phyloP scores from a whole-genome alignment of 257 asterid species.

The Primulina huaijiensis region DNA sequence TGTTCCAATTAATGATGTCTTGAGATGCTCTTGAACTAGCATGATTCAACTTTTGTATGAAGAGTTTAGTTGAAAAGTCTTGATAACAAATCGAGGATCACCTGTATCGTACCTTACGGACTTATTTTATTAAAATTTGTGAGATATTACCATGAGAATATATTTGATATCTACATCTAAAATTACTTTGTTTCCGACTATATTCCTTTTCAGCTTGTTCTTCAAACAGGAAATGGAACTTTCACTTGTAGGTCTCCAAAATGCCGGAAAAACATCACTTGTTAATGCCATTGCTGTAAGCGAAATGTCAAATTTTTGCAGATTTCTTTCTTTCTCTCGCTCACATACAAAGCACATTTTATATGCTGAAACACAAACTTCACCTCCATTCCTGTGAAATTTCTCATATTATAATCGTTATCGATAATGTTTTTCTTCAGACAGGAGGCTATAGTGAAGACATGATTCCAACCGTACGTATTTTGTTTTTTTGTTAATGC shows the following conservation, averaged over 20 bases:
- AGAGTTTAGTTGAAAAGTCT: neutral
- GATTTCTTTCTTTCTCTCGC: slow-evolving; percentile 12
- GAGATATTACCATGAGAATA: neutral
- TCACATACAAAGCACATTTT: neutral
- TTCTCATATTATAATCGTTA: slow-evolving; percentile 16
- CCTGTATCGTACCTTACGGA: neutral
- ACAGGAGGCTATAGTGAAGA: slow-evolving; percentile 94
- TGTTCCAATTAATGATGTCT: too few species aligned
- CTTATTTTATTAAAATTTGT: neutral
- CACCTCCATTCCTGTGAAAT: slow-evolving; percentile 7
- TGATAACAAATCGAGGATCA: neutral
- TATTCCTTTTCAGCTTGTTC: slow-evolving; percentile 55
- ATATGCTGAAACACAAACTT: neutral
- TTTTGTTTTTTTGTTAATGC: slow-evolving; percentile 16
- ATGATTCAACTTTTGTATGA: too few species aligned
- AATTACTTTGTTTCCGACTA: slow-evolving; percentile 19
- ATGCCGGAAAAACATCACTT: slow-evolving; percentile 93
- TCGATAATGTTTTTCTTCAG: slow-evolving; percentile 44
- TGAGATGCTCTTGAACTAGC: too few species aligned
- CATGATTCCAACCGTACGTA: slow-evolving; percentile 92
- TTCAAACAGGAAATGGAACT: slow-evolving; percentile 98
- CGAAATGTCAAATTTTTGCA: slow-evolving; percentile 3
- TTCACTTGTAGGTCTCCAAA: slow-evolving; percentile 84
- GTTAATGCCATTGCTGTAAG: slow-evolving; percentile 89
- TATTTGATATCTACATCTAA: neutral